Conservation (phyloP, 495 filamentous ascomycete genomes). For the Chaetomium fimeti region DNA sequence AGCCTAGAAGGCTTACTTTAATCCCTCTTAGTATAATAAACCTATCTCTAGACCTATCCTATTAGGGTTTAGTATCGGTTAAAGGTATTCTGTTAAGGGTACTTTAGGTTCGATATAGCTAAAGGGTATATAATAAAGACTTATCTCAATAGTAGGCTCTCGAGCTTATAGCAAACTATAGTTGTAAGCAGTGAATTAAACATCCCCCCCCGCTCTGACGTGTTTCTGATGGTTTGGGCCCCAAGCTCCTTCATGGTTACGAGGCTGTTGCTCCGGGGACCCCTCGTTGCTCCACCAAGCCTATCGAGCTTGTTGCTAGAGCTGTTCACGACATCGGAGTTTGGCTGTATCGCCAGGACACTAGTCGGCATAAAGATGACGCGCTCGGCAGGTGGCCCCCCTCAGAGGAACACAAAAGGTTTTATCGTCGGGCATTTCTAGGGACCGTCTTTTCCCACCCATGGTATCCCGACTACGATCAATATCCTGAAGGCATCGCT, state of each 20-base stretch:
- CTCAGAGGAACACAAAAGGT: not conserved
- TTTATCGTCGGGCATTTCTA: not conserved
- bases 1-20: too few species aligned
- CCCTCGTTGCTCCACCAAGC: not conserved
- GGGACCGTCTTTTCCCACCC: constrained; percentile 9
- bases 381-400: not conserved
- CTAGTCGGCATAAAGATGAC: constrained; percentile 6
- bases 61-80: too few species aligned
- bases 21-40: too few species aligned
- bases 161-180: too few species aligned
- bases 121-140: too few species aligned
- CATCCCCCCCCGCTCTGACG: too few species aligned
- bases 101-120: too few species aligned
- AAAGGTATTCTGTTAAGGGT: too few species aligned
- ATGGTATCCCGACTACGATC: constrained; percentile 9
- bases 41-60: too few species aligned
- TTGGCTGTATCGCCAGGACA: constrained; percentile 6
- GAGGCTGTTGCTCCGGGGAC: not conserved
- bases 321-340: not conserved
- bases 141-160: too few species aligned
- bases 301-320: constrained; percentile 11
- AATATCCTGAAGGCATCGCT: not conserved
- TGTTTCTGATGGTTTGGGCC: too few species aligned
- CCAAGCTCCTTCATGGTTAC: constrained; percentile 4
- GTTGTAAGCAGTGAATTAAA: too few species aligned